phyloP scores from a whole-genome alignment of 768 basidiomycete genomes.

The Sarcomyxa edulis region DNA sequence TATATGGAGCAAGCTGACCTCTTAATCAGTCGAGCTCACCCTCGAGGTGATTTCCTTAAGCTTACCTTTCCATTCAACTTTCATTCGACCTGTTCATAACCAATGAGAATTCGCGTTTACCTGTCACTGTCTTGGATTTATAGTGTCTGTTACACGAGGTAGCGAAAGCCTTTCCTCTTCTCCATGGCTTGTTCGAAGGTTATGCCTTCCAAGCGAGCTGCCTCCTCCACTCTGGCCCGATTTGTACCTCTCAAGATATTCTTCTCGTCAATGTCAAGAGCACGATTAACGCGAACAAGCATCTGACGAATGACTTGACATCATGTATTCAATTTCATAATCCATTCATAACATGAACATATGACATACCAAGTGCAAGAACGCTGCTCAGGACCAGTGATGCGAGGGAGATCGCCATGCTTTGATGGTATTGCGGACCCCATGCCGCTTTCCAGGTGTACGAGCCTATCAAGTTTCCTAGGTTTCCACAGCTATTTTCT shows the following conservation, averaged over 20 bases:
- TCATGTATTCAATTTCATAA: neutral
- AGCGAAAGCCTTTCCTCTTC: slow-evolving; percentile 52
- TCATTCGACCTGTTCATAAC: too few species aligned
- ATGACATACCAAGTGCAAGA: slow-evolving; percentile 22
- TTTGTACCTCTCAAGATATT: slow-evolving; percentile 37
- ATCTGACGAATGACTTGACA: slow-evolving; percentile 35
- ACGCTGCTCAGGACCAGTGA: slow-evolving; percentile 28
- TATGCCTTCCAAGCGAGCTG: slow-evolving; percentile 54
- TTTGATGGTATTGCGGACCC: slow-evolving; percentile 58
- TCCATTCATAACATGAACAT: too few species aligned
- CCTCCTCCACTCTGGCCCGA: slow-evolving; percentile 48
- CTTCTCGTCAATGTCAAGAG: slow-evolving; percentile 44
- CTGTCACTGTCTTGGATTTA: too few species aligned
- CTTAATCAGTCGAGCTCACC: too few species aligned
- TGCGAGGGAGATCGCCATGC: slow-evolving; percentile 44
- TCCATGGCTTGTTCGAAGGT: slow-evolving; percentile 55
- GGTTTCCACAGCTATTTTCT: neutral
- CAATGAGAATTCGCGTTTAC: too few species aligned
- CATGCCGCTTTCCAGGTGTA: slow-evolving; percentile 59
- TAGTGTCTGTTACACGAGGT: slow-evolving; percentile 44
- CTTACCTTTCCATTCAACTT: too few species aligned
- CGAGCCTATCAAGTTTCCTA: slow-evolving; percentile 44
- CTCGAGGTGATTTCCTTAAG: too few species aligned
- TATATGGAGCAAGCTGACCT: too few species aligned
- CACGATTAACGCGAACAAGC: slow-evolving; percentile 46